phyloP scores from a whole-genome alignment of 495 filamentous ascomycete species.

The Coniosporium apollinis region DNA sequence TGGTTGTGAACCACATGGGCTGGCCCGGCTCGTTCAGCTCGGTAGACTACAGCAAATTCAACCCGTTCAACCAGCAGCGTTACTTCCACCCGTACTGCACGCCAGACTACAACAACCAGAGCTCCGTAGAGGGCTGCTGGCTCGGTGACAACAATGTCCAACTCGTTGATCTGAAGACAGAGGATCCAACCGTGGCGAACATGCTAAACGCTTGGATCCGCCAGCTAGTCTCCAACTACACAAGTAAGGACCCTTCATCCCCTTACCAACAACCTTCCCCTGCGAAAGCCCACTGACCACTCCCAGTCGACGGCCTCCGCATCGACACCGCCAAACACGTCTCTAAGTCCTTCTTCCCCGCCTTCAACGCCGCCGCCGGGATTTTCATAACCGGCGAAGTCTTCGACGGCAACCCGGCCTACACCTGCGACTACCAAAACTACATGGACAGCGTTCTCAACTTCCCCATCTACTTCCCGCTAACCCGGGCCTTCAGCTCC shows the following conservation, averaged over 20 bases:
- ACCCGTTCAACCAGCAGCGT: constrained; percentile 42
- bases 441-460: constrained; percentile 49
- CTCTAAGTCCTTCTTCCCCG: constrained; percentile 50
- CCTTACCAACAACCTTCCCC: not conserved
- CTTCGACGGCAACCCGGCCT: constrained; percentile 39
- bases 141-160: constrained; percentile 43
- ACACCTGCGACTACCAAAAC: constrained; percentile 49
- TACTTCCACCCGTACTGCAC: constrained; percentile 54
- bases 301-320: constrained; percentile 51
- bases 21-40: constrained; percentile 34
- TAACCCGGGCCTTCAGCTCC: constrained; percentile 39
- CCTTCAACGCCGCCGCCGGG: constrained; percentile 45
- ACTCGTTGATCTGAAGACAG: constrained; percentile 55
- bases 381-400: constrained; percentile 61
- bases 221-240: constrained; percentile 47
- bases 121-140: constrained; percentile 38
- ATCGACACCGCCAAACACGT: constrained; percentile 63
- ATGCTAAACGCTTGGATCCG: constrained; percentile 51
- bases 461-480: constrained; percentile 48
- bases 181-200: constrained; percentile 34
- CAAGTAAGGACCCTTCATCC: constrained; percentile 18
- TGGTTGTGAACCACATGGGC: constrained; percentile 68
- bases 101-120: constrained; percentile 44
- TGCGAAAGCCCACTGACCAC: not conserved
- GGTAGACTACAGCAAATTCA: constrained; percentile 45